Percentiles rank a stretch among this genome's conserved stretches.
These are phyloP conservation scores for Syzygium jambos DNA, from an alignment of 345 rosid species.

Conservation along the genomic window DNA sequence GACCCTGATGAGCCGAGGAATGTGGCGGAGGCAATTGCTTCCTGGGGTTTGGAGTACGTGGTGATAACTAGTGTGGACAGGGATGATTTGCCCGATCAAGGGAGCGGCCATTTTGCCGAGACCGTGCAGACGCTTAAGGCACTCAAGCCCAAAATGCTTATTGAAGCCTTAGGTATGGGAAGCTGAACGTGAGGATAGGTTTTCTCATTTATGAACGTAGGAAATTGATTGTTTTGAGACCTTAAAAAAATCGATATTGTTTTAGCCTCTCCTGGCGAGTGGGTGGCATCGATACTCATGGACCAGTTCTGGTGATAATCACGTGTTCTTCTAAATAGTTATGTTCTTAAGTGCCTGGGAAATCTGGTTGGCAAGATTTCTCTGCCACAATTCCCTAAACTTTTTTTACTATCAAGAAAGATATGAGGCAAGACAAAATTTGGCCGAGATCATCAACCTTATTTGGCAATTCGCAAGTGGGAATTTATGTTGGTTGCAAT, in stretches of 20 bases:
- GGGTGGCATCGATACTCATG: background rate
- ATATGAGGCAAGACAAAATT: background rate
- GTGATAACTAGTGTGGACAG: conserved; percentile 92
- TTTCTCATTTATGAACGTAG: background rate
- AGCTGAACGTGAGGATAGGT: background rate
- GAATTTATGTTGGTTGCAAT: background rate
- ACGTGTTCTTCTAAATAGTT: background rate
- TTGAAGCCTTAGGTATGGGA: conserved; percentile 82
- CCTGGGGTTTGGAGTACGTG: conserved; percentile 92
- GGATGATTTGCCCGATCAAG: conserved; percentile 86
- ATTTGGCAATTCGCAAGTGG: background rate
- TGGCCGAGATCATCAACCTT: background rate
- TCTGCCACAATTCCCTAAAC: background rate
- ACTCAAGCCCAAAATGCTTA: conserved; percentile 77
- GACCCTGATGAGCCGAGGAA: conserved; percentile 85
- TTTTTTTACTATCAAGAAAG: background rate
- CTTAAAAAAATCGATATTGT: background rate
- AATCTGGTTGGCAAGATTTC: background rate
- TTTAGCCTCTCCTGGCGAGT: background rate
- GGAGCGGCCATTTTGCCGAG: conserved; percentile 73
- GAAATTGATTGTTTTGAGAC: background rate
- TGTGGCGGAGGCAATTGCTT: conserved; percentile 94
- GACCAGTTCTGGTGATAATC: background rate
- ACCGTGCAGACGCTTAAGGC: conserved; percentile 74
- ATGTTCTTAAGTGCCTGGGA: background rate